These are phyloP conservation scores for Scedosporium minutisporum DNA, from an alignment of 2,329 filamentous ascomycete species.

Conservation along the genomic window DNA sequence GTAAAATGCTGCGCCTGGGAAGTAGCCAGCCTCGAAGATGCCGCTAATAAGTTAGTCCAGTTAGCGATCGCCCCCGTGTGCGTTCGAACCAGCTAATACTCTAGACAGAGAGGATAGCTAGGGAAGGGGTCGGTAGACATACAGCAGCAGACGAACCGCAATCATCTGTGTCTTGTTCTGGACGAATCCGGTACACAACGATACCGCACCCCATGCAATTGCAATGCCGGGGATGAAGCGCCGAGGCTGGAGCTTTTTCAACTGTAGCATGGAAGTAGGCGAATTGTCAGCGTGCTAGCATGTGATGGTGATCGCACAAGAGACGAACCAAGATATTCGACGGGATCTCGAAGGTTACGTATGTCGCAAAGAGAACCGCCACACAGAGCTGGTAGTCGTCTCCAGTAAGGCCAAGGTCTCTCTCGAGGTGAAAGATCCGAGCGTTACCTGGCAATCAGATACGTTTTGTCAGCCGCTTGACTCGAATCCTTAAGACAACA, in stretches of 20 bases:
- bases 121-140: neutral
- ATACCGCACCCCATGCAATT: conserved; percentile 34
- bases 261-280: neutral
- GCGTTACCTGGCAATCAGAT: conserved; percentile 36
- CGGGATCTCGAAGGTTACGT: conserved; percentile 29
- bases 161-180: conserved; percentile 28
- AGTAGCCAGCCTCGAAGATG: conserved; percentile 34
- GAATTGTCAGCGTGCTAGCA: no score
- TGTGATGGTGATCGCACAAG: no score
- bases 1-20: conserved; percentile 26
- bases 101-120: no score
- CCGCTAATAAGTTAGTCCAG: conserved; percentile 14
- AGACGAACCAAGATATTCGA: conserved; percentile 23
- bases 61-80: neutral
- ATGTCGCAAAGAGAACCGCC: conserved; percentile 23
- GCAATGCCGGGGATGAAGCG: conserved; percentile 28
- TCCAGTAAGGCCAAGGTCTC: conserved; percentile 48
- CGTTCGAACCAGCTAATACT: no score
- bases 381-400: conserved; percentile 43
- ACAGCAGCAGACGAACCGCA: conserved; percentile 30
- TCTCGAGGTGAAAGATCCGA: conserved; percentile 53
- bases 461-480: no score
- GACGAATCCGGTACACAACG: conserved; percentile 36
- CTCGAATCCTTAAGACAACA: no score
- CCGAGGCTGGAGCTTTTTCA: conserved; percentile 27